Evolutionary conservation across 768 basidiomycete genomes (phyloP).

Genomic region (Boletus subparvulus): DNA sequence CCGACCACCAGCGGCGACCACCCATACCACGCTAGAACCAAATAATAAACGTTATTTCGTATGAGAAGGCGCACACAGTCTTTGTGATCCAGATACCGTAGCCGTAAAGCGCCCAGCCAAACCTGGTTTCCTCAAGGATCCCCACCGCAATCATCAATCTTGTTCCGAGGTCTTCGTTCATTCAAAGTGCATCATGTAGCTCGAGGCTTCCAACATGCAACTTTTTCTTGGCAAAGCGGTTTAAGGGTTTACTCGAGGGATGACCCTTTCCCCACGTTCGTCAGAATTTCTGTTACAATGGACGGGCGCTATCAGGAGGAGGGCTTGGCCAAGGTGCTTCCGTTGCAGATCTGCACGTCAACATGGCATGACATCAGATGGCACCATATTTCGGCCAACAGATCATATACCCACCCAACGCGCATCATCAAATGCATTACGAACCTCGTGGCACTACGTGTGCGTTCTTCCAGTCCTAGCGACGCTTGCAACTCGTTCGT

Average conservation of each 20-base stretch:
- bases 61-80: not conserved
- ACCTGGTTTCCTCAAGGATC: not conserved
- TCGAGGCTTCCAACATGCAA: not conserved
- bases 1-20: not conserved
- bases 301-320: not conserved
- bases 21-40: not conserved
- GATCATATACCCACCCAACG: not conserved
- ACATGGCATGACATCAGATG: not conserved
- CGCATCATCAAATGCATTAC: not conserved
- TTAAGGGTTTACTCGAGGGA: not conserved
- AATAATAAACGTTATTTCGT: not conserved
- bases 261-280: not conserved
- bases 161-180: not conserved
- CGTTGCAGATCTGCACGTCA: not conserved
- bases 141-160: not conserved
- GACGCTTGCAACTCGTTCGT: not conserved
- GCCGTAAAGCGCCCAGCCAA: not conserved
- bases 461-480: too few species aligned
- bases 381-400: not conserved
- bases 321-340: constrained; percentile 2
- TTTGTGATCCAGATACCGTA: not conserved
- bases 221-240: not conserved
- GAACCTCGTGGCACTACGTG: not conserved
- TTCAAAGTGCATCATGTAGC: not conserved
- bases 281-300: not conserved